A percentile compares a stretch with the other conserved stretches of the same genome.
Conservation (phyloP, 2,329 filamentous ascomycete genomes). For the Cercospora sojina region DNA sequence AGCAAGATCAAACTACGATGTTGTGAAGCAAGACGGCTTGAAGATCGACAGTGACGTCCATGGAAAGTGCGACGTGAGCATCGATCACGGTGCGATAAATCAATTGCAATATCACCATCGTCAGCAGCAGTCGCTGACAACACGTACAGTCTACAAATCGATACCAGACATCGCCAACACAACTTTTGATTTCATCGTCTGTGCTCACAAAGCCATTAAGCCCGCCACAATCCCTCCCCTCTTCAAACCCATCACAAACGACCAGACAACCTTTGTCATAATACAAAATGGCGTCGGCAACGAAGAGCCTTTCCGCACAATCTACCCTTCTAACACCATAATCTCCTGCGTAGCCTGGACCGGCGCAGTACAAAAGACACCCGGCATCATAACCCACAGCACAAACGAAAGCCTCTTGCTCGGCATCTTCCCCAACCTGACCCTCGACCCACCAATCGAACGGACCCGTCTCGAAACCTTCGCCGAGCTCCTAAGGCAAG, state of each 20-base stretch:
- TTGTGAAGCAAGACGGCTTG: constrained; percentile 45
- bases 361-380: constrained; percentile 52
- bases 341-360: constrained; percentile 58
- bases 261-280: constrained; percentile 56
- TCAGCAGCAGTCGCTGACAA: background rate
- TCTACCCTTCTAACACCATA: constrained; percentile 54
- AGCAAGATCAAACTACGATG: constrained; percentile 49
- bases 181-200: constrained; percentile 50
- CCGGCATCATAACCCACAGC: constrained; percentile 53
- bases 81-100: constrained; percentile 24
- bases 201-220: constrained; percentile 49
- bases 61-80: constrained; percentile 39
- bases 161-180: constrained; percentile 33
- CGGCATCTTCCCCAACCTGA: constrained; percentile 50
- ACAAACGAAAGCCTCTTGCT: constrained; percentile 57
- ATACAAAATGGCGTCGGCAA: constrained; percentile 65
- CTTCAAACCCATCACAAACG: constrained; percentile 42
- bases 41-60: constrained; percentile 45
- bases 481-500: constrained; percentile 43
- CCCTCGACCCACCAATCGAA: constrained; percentile 37
- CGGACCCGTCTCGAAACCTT: constrained; percentile 44
- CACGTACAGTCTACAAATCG: constrained; percentile 43
- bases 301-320: constrained; percentile 54
- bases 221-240: constrained; percentile 38
- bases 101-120: background rate